phyloP scores from a whole-genome alignment of 768 basidiomycete species.

The Panellus pusillus region DNA sequence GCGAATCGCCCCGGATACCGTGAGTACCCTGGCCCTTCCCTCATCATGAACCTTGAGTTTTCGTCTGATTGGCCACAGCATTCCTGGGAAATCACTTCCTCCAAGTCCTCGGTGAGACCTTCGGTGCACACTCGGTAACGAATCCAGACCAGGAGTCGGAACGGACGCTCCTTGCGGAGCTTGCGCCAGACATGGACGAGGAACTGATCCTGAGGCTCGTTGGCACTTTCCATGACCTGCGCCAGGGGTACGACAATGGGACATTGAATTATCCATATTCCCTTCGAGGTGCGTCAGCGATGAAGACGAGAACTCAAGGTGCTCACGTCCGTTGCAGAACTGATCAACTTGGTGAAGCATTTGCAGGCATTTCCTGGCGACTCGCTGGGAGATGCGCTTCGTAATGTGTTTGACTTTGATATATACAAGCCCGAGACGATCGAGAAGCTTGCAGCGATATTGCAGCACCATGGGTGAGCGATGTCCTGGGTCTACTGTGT shows the following conservation, averaged over 20 bases:
- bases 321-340: conserved; percentile 36
- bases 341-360: conserved; percentile 66
- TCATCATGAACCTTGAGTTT: too few relatives aligned
- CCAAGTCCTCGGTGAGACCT: conserved; percentile 70
- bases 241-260: conserved; percentile 57
- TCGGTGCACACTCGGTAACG: conserved; percentile 63
- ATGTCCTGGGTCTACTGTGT: not conserved
- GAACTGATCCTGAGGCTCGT: conserved; percentile 58
- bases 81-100: conserved; percentile 75
- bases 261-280: conserved; percentile 67
- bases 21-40: conserved; percentile 28
- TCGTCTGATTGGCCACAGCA: conserved; percentile 35
- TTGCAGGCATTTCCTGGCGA: conserved; percentile 62
- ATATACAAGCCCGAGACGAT: conserved; percentile 66
- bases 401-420: conserved; percentile 73
- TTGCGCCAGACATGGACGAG: conserved; percentile 59
- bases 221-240: conserved; percentile 62
- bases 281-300: conserved; percentile 49
- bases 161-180: conserved; percentile 53
- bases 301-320: too few relatives aligned
- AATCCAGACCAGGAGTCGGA: conserved; percentile 72
- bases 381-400: conserved; percentile 54
- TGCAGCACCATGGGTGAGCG: conserved; percentile 59
- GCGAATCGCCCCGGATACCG: conserved; percentile 73
- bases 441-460: conserved; percentile 56